A percentile compares a stretch with the other conserved stretches of the same genome.
Evolutionary conservation across 345 rosid genomes (phyloP).

Genomic region (Lumnitzera littorea): DNA sequence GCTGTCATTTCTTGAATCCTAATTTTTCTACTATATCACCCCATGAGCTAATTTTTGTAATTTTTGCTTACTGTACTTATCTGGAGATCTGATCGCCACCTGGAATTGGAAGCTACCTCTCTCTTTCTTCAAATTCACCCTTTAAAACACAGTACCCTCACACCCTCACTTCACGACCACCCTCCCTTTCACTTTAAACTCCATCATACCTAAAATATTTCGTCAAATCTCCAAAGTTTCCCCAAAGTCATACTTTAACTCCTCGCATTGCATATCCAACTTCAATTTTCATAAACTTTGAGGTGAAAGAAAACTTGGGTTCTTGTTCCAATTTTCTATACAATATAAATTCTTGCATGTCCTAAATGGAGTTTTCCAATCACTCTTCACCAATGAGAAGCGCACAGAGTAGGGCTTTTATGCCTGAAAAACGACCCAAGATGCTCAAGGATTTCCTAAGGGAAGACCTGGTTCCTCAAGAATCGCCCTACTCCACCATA

Average conservation of each 20-base stretch:
- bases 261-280: no score
- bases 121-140: slow-evolving; percentile 27
- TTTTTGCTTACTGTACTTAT: slow-evolving; percentile 20
- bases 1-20: no score
- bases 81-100: slow-evolving; percentile 63
- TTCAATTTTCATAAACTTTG: no score
- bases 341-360: no score
- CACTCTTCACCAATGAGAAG: not conserved
- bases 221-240: no score
- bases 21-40: no score
- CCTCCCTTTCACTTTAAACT: not conserved
- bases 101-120: slow-evolving; percentile 38
- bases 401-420: slow-evolving; percentile 1
- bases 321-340: no score
- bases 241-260: no score
- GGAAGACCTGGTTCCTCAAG: slow-evolving; percentile 42
- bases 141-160: slow-evolving; percentile 13
- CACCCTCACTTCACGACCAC: not conserved
- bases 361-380: no score
- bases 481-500: slow-evolving; percentile 30
- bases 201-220: slow-evolving; percentile 4
- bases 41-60: not conserved
- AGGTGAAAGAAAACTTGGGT: no score
- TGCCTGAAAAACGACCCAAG: not conserved
- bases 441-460: slow-evolving; percentile 83